These are phyloP conservation scores for Metschnikowia arizonensis DNA, from an alignment of 805 yeast genomes.

Conservation along the genomic window DNA sequence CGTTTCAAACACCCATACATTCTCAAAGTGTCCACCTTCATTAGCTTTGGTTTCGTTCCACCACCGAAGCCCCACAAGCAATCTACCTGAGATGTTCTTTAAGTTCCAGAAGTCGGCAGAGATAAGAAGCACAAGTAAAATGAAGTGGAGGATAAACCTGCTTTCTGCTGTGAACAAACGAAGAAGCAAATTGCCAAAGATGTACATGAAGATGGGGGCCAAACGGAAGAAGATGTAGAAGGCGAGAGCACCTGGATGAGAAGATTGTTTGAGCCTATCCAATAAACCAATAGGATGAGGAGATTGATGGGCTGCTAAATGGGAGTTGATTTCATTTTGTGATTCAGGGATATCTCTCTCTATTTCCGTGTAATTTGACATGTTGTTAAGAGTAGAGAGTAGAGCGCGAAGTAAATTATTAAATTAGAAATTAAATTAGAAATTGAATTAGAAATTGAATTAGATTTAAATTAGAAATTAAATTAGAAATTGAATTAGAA, in stretches of 20 bases:
- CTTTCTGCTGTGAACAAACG: conserved; percentile 35
- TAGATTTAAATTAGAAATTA: too few species aligned
- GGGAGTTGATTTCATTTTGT: too few species aligned
- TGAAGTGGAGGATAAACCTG: conserved; percentile 66
- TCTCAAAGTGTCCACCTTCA: conserved; percentile 46
- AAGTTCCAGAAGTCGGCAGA: conserved; percentile 94
- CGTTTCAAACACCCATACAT: conserved; percentile 84
- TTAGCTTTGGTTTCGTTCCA: conserved; percentile 72
- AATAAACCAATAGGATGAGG: background rate
- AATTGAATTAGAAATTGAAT: too few species aligned
- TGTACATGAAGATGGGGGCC: conserved; percentile 59
- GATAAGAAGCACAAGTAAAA: conserved; percentile 65
- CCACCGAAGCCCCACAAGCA: conserved; percentile 91
- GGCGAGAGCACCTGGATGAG: conserved; percentile 77
- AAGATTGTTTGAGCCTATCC: conserved; percentile 53
- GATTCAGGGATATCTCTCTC: conserved; percentile 23
- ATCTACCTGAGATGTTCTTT: conserved; percentile 85
- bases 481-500: too few species aligned
- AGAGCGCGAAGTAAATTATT: too few species aligned
- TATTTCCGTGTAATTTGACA: conserved; percentile 28
- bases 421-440: too few species aligned
- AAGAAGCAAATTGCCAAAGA: conserved; percentile 69
- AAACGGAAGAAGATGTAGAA: conserved; percentile 60
- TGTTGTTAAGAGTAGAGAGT: conserved; percentile 2
- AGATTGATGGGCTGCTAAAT: too few species aligned